Evolutionary conservation across 495 filamentous ascomycete genomes (phyloP), one percentile per base, ranked within the genome.

Genomic region (Xylaria scruposa): DNA sequence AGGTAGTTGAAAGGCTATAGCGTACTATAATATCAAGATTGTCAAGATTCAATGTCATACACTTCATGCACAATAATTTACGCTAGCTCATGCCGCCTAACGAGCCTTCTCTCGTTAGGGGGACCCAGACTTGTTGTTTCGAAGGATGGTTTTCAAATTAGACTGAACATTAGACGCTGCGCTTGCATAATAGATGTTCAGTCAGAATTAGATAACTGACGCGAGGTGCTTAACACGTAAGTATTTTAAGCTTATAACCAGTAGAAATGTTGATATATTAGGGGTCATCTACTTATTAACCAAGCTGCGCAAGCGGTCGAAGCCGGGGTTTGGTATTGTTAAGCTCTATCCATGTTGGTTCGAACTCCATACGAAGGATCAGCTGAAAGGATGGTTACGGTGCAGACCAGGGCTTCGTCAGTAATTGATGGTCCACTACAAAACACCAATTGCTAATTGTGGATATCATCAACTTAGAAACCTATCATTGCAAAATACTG

Each of bases 371-470:
- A 38, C 31, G n/a, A 21, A 60, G 29, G 58, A 60, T 60, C 58
- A 60, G 58, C 58, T 60, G 58, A 60, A 38, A 60, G 54, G 29
- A 53, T 53, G 49, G 49, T 9, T 26, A 21, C 26, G 24, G 24
- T 29, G 53, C 31, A 56, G 53, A 26, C 21, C 26, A 56, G 10
- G 12, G 24, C 53, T 49, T n/a, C 46, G 9, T 49, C 46, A n/a
- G 2, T 38, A 10, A 6, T 58, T 15, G 21, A 54, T 26, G 9
- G 51, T 54, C 15, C 21, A 1, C 24, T 13, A 29, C 15, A 29
- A 21, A 9, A 38, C 15, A 17, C 56, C 38, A 60, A 15, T 38
- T 21, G 24, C 31, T 38, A 31, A 40, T 29, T 38, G 33, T 40
- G 31, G 58, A 38, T 38, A 38, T 17, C 19, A 9, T 7, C 31